Base-by-base conservation (phyloP, 305 asterid genomes). In the Ruellia speciosa region DNA sequence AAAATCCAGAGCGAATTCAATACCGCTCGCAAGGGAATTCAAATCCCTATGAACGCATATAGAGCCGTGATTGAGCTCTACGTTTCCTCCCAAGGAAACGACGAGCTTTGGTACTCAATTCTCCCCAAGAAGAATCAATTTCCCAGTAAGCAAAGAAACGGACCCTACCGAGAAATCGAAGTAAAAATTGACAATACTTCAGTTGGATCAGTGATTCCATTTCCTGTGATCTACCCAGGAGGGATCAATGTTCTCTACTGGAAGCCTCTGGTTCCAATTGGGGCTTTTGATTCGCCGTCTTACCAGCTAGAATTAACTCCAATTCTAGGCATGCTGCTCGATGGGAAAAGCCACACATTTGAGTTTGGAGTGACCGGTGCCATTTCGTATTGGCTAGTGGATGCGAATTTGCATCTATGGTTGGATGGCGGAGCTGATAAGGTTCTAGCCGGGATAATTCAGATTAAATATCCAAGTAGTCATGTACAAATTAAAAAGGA, bases 21-120 rank as follows among this genome's bases (percentile, higher is more conserved):
- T 15, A 63, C 72, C 3, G 67, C 70, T 52, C 63, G 71, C 28
- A 70, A 69, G 7, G 65, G 58, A 19, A 68, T 85, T 39, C 64
- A 31, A 65, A 73, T 90, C 49, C 96, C 96, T 0, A 16, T 11
- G 19, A 84, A 82, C 68, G 65, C 96, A 0, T 87, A 76, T 72
- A 81, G 76, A 72, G 95, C 95, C 14, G 87, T 83, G 61, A 59
- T 90, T 34, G 96, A 90, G 77, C 69, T 90, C 59, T 87, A 80
- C 56, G 79, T 75, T 39, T 87, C 98, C 16, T 79, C 60, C 50
- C 98, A 90, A 24, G 94, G 93, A 1, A 39, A 81, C 40, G 98
- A 90, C 43, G 98, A 90, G 72, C 77, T 81, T 40, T 90, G 98
- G 98, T 87, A 83, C 87, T 65, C 90, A 0, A 87, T 87, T 68